A percentile compares a stretch with the other conserved stretches of the same genome.
These are phyloP conservation scores for Plasmopara viticola DNA, from an alignment of 352 stramenopile species.

Conservation along the genomic window DNA sequence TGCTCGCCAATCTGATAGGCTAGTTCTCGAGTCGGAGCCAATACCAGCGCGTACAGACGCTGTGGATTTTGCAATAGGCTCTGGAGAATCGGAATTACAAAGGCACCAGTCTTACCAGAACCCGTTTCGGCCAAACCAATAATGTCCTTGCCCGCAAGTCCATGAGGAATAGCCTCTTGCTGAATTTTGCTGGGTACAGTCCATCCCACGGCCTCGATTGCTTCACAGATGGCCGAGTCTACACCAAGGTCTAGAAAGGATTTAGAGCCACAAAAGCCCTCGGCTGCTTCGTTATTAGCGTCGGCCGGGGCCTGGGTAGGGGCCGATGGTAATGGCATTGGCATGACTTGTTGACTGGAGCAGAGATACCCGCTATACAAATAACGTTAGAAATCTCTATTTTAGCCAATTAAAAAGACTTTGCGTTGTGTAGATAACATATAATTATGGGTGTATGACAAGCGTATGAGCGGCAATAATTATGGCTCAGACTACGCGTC, in stretches of 20 bases:
- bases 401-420: conserved; percentile 5
- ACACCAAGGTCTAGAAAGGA: conserved; percentile 91
- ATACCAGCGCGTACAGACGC: conserved; percentile 86
- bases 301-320: conserved; percentile 14
- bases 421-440: too few species aligned
- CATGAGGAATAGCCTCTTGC: conserved; percentile 88
- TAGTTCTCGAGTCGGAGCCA: conserved; percentile 92
- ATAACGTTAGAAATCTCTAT: too few species aligned
- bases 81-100: conserved; percentile 92
- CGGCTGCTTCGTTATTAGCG: conserved; percentile 19
- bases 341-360: neutral
- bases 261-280: conserved; percentile 58
- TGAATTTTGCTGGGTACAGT: conserved; percentile 94
- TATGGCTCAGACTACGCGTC: too few species aligned
- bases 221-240: conserved; percentile 85
- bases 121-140: conserved; percentile 96
- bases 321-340: conserved; percentile 3
- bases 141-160: conserved; percentile 92
- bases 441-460: too few species aligned
- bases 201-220: conserved; percentile 92
- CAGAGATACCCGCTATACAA: neutral
- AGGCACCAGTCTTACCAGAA: conserved; percentile 93
- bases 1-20: conserved; percentile 95
- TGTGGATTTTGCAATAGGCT: conserved; percentile 86
- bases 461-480: too few species aligned